Percentiles rank a stretch among this genome's conserved stretches.
Evolutionary conservation across 176 grass and related monocot species (phyloP).

Genomic region (Elymus sibiricus): DNA sequence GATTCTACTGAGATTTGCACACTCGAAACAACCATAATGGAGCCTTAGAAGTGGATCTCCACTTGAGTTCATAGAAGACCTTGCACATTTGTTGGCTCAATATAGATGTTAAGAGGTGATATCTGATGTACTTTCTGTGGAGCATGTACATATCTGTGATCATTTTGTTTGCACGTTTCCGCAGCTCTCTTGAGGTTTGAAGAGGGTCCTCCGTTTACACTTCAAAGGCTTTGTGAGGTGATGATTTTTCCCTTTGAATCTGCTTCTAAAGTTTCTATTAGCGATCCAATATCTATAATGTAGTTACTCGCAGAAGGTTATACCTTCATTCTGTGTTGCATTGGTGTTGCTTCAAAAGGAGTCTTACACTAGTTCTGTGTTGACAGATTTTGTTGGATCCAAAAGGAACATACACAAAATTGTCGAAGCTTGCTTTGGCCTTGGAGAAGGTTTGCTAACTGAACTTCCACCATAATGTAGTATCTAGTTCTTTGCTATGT

Average conservation of each 20-base stretch:
- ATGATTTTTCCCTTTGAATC: constrained; percentile 6
- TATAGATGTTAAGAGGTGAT: neutral
- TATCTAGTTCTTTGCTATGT: constrained; percentile 2
- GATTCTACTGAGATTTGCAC: neutral
- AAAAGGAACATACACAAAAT: constrained; percentile 83
- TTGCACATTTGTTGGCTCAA: neutral
- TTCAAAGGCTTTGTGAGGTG: constrained; percentile 98
- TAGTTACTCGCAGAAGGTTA: neutral
- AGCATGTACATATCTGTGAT: constrained; percentile 10
- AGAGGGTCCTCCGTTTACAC: constrained; percentile 94
- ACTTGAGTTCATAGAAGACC: neutral
- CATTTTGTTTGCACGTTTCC: constrained; percentile 25
- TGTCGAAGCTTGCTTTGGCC: constrained; percentile 76
- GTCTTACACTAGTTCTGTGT: constrained; percentile 31
- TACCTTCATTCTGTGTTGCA: constrained; percentile 2
- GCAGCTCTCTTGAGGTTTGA: constrained; percentile 77
- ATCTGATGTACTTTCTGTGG: constrained; percentile 4
- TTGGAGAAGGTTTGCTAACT: constrained; percentile 88
- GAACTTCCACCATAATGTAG: neutral
- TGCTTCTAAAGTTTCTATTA: constrained; percentile 12
- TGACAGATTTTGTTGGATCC: constrained; percentile 85
- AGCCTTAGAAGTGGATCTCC: neutral
- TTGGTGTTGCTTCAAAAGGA: constrained; percentile 7
- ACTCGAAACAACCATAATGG: neutral
- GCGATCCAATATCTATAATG: neutral